Base-by-base conservation (phyloP, 768 basidiomycete species). In the Lepiota subincarnata region DNA sequence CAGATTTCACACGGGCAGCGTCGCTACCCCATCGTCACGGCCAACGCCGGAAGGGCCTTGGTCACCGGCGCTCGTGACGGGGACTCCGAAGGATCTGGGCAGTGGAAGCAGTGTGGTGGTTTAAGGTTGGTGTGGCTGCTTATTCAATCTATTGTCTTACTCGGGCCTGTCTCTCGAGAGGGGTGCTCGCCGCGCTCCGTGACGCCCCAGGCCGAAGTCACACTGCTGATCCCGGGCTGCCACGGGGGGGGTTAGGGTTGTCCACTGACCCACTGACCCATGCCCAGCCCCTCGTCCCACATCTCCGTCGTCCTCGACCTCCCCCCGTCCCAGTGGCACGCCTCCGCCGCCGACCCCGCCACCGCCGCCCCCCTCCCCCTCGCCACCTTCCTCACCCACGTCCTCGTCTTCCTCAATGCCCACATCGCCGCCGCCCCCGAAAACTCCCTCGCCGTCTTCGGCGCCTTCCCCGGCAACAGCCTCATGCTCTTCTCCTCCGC, bases 391-490 rank as follows among this genome's bases (percentile, higher is more conserved):
- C 75, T 98, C 42, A 83, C 90, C 2, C 89, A 93, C 62, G 73
- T 97, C 22, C 80, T 98, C 53, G 86, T 89, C 26, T 96, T 98
- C 63, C 74, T 96, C 63, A 98, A 99, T 64, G 82, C 93, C 2
- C 94, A 98, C 70, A 80, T 98, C 56, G 94, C 94, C 1, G 80
- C 83, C 57, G 83, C 87, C 59, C 87, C 94, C 71, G 94, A 96
- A 67, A 99, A 99, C 65, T 82, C 89, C 3, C 77, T 99, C 36
- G 90, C 93, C 5, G 89, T 98, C 51, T 96, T 92, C 65, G 96
- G 84, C 6, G 96, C 95, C 4, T 76, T 93, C 43, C 89, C 90
- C 1, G 83, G 82, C 18, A 86, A 85, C 68, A 93, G 90, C 92
- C 73, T 83, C 41, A 76, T 93, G 72, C 78, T 95, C 31, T 93